Evolutionary conservation across 2,329 filamentous ascomycete species (phyloP).

Genomic region (Fusarium sacchari): DNA sequence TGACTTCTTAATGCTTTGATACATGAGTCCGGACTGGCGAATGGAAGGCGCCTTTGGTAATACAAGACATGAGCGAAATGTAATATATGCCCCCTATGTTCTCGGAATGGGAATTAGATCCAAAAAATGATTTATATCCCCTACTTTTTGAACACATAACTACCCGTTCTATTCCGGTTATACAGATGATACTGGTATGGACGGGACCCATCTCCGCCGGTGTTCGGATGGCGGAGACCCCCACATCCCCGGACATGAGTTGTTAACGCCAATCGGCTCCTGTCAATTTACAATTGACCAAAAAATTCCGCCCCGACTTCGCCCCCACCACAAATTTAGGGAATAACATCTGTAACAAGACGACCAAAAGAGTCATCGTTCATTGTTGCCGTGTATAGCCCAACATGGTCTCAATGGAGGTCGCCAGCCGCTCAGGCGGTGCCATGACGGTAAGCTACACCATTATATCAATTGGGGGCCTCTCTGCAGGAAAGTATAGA

Average conservation of each 20-base stretch:
- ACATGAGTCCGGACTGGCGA: conserved; percentile 12
- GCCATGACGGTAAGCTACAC: conserved; percentile 55
- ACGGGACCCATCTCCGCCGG: conserved; percentile 16
- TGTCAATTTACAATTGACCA: conserved; percentile 49
- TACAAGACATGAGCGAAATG: conserved; percentile 24
- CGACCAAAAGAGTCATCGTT: conserved; percentile 29
- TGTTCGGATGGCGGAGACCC: conserved; percentile 35
- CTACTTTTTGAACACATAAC: background rate
- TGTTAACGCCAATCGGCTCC: conserved; percentile 48
- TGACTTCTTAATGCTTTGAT: conserved; percentile 19
- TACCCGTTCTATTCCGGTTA: background rate
- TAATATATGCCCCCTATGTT: background rate
- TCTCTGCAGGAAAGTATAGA: background rate
- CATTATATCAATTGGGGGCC: conserved; percentile 8
- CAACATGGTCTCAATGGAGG: conserved; percentile 62
- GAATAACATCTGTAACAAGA: conserved; percentile 19
- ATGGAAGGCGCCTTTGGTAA: conserved; percentile 31
- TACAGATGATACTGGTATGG: background rate
- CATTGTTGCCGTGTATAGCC: conserved; percentile 27
- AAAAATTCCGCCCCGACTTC: conserved; percentile 46
- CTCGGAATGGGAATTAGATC: background rate
- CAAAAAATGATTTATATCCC: background rate
- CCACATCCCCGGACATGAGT: conserved; percentile 42
- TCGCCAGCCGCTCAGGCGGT: conserved; percentile 60
- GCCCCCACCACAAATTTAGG: conserved; percentile 38